phyloP scores from a whole-genome alignment of 2,329 filamentous ascomycete genomes.

The Aspergillus phoenicis region DNA sequence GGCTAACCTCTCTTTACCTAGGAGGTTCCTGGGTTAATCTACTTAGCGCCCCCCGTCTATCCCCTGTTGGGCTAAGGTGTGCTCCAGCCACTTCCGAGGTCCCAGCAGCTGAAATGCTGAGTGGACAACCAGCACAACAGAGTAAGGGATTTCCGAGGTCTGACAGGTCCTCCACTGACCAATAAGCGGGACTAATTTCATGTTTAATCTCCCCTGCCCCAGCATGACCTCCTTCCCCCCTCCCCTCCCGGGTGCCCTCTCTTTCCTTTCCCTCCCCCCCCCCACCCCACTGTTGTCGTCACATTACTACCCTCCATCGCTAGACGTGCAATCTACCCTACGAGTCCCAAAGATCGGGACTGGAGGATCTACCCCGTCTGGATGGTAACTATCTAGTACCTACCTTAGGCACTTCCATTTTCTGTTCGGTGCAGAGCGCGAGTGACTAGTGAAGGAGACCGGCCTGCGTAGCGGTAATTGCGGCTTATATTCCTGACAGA shows the following conservation, averaged over 20 bases:
- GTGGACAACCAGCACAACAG: neutral
- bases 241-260: neutral
- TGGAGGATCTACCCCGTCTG: conserved; percentile 7
- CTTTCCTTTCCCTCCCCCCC: neutral
- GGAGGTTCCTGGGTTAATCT: neutral
- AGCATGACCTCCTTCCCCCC: neutral
- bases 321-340: neutral
- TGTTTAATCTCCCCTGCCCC: conserved; percentile 8
- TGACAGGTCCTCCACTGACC: conserved; percentile 1
- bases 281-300: conserved; percentile 1
- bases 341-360: neutral
- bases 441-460: neutral
- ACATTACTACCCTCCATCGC: neutral
- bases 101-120: neutral
- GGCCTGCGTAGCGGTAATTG: neutral
- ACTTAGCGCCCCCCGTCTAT: neutral
- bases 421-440: conserved; percentile 5
- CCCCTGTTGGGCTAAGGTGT: neutral
- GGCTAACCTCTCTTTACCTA: neutral
- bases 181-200: conserved; percentile 1
- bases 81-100: neutral
- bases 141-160: conserved; percentile 6
- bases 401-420: conserved; percentile 9
- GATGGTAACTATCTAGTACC: conserved; percentile 4
- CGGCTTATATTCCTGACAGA: neutral